Evolutionary conservation across 257 asterid species (phyloP).

Genomic region (Lavandula angustifolia): DNA sequence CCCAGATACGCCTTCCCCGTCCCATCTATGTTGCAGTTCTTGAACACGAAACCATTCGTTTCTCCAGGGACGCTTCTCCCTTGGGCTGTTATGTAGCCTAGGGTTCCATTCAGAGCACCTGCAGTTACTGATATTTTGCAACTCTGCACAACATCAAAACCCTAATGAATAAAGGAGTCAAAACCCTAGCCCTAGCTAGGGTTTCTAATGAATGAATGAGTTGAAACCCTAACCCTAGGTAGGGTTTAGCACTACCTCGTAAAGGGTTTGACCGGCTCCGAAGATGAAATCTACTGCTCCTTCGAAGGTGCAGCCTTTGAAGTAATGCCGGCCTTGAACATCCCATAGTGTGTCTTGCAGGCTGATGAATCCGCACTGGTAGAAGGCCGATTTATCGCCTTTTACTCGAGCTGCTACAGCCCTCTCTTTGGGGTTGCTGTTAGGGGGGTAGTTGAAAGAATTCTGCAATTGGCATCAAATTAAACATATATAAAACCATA

Average conservation of each 20-base stretch:
- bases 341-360: slow-evolving; percentile 88
- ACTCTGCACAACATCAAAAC: slow-evolving; percentile 35
- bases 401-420: slow-evolving; percentile 64
- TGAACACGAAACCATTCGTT: slow-evolving; percentile 50
- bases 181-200: neutral
- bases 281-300: slow-evolving; percentile 87
- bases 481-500: no score
- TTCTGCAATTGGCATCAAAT: slow-evolving; percentile 39
- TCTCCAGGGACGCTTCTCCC: slow-evolving; percentile 35
- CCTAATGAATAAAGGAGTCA: neutral
- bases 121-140: slow-evolving; percentile 58
- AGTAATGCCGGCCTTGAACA: slow-evolving; percentile 70
- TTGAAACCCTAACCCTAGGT: neutral
- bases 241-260: slow-evolving; percentile 47
- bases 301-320: slow-evolving; percentile 57
- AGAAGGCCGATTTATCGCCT: slow-evolving; percentile 71
- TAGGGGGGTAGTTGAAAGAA: slow-evolving; percentile 52
- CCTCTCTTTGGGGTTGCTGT: slow-evolving; percentile 30
- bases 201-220: no score
- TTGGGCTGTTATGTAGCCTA: no score
- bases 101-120: no score
- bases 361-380: slow-evolving; percentile 58
- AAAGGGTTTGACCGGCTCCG: slow-evolving; percentile 78
- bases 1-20: slow-evolving; percentile 48
- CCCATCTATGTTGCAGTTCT: slow-evolving; percentile 44